phyloP scores from a whole-genome alignment of 768 basidiomycete genomes.

The Pleurotus eryngii region DNA sequence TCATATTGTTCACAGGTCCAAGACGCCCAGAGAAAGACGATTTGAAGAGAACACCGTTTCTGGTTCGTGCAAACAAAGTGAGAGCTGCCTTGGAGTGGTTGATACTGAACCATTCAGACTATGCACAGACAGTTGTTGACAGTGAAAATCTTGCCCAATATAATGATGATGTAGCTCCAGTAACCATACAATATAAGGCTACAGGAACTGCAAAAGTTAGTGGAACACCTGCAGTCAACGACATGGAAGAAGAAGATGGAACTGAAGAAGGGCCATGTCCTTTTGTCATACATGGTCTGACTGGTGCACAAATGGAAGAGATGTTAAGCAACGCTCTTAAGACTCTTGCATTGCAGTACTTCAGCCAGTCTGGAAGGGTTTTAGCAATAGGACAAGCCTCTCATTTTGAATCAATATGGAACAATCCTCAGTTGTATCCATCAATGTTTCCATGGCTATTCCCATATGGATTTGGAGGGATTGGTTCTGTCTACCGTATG shows the following conservation, averaged over 20 bases:
- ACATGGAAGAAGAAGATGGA: conserved; percentile 19
- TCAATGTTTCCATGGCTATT: conserved; percentile 35
- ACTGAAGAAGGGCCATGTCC: conserved; percentile 20
- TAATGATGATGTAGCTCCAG: conserved; percentile 10
- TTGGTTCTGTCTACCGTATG: conserved; percentile 14
- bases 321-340: conserved; percentile 10
- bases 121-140: conserved; percentile 19
- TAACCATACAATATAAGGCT: conserved; percentile 10
- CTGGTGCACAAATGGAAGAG: conserved; percentile 14
- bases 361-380: conserved; percentile 13
- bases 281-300: conserved; percentile 24
- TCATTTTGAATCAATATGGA: conserved; percentile 16
- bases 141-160: conserved; percentile 13
- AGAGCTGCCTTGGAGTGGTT: conserved; percentile 22
- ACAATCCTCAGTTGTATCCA: conserved; percentile 27
- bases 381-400: conserved; percentile 18
- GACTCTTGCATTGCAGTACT: conserved; percentile 15
- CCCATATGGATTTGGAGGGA: conserved; percentile 34
- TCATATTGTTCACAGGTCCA: conserved; percentile 13
- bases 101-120: conserved; percentile 23
- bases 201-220: conserved; percentile 7
- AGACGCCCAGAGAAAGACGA: conserved; percentile 12
- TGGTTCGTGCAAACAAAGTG: conserved; percentile 21
- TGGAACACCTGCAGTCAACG: conserved; percentile 12
- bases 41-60: conserved; percentile 18